A percentile compares a stretch with the other conserved stretches of the same genome.
Conservation (phyloP, 257 asterid genomes). For the Solanum ossicruentum region DNA sequence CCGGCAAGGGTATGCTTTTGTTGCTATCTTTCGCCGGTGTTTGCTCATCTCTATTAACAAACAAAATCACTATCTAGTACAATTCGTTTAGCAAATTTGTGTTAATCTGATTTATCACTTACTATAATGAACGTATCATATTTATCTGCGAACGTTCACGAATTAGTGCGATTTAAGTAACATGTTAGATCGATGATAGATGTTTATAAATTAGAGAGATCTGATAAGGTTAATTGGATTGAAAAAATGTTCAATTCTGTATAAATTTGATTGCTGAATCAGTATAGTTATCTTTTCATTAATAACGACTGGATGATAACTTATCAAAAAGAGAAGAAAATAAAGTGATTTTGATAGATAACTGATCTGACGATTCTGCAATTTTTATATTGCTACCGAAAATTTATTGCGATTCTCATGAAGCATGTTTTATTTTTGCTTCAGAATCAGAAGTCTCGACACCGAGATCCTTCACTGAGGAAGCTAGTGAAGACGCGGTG, state of each 20-base stretch:
- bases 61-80: not conserved
- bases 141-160: not conserved
- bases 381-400: not conserved
- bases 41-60: not conserved
- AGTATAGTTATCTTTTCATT: not conserved
- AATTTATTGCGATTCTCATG: not conserved
- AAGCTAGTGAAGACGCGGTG: conserved; percentile 32
- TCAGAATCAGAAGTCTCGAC: conserved; percentile 35
- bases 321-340: not conserved
- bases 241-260: not conserved
- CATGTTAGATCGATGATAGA: not conserved
- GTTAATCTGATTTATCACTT: not conserved
- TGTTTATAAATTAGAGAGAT: not conserved
- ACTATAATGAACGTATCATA: not conserved
- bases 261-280: not conserved
- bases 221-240: not conserved
- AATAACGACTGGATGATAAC: not conserved
- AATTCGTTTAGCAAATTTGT: not conserved
- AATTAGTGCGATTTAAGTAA: not conserved
- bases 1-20: conserved; percentile 70
- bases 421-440: not conserved
- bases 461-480: conserved; percentile 28
- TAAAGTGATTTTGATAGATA: not conserved
- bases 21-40: conserved; percentile 16
- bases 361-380: not conserved